A percentile compares a stretch with the other conserved stretches of the same genome.
Evolutionary conservation across 352 stramenopile species (phyloP).

Genomic region (Globisporangium perplexum): DNA sequence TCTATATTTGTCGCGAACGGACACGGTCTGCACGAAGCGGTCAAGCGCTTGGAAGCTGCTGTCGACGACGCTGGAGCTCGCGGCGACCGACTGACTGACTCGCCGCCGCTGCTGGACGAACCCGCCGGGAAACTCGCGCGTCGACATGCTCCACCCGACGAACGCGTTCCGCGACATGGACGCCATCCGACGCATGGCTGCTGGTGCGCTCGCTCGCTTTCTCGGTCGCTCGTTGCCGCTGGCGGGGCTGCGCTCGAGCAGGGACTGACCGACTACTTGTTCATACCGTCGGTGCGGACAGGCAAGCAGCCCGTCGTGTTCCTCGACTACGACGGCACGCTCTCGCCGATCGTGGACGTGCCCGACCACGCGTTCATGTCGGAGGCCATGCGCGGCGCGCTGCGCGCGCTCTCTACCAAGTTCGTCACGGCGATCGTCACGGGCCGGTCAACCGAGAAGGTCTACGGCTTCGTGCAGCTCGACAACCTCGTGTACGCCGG

Average conservation of each 20-base stretch:
- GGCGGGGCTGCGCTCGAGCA: too few relatives aligned
- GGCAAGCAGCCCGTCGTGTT: slow-evolving; percentile 75
- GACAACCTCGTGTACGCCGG: slow-evolving; percentile 76
- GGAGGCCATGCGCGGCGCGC: slow-evolving; percentile 48
- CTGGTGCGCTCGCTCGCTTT: slow-evolving; percentile 19
- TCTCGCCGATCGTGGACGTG: slow-evolving; percentile 86
- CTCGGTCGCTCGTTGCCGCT: too few relatives aligned
- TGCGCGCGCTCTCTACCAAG: slow-evolving; percentile 56
- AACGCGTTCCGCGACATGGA: slow-evolving; percentile 56
- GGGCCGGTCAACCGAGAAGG: slow-evolving; percentile 64
- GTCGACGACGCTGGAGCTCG: too few relatives aligned
- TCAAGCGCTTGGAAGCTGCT: too few relatives aligned
- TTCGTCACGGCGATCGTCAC: slow-evolving; percentile 74
- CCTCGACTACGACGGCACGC: slow-evolving; percentile 87
- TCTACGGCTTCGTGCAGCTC: slow-evolving; percentile 74
- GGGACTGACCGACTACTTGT: not conserved
- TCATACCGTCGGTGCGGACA: too few relatives aligned
- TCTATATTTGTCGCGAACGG: too few relatives aligned
- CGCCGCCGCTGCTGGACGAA: too few relatives aligned
- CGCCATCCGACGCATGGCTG: slow-evolving; percentile 43
- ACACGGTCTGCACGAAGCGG: too few relatives aligned
- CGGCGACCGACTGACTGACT: too few relatives aligned
- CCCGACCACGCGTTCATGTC: slow-evolving; percentile 64
- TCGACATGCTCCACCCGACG: slow-evolving; percentile 33
- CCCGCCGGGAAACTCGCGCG: too few relatives aligned